These are phyloP conservation scores for Paramecium biaurelia DNA, from an alignment of 73 alveolate species.

Conservation along the genomic window DNA sequence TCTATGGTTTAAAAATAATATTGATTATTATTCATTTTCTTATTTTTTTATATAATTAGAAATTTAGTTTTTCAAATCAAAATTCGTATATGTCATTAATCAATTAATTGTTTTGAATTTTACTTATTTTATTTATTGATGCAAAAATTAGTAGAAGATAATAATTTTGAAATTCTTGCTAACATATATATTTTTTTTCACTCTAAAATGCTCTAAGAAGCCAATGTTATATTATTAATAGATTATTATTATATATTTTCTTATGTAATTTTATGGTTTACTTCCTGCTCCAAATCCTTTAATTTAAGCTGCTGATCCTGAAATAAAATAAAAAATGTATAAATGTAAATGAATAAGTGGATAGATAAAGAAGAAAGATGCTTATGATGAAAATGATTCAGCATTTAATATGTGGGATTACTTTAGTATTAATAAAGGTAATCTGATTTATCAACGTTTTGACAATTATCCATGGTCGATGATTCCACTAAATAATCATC, in stretches of 20 bases:
- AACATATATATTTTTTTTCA: neutral
- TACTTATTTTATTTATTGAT: neutral
- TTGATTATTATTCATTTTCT: no score
- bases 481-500: conserved; percentile 12
- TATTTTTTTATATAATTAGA: no score
- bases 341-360: neutral
- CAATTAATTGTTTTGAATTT: no score
- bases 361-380: neutral
- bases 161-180: neutral
- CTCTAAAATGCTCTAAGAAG: neutral
- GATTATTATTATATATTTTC: neutral
- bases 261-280: neutral
- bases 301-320: conserved; percentile 1
- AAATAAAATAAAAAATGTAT: neutral
- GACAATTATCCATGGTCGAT: conserved; percentile 12
- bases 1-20: no score
- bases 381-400: neutral
- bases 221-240: no score
- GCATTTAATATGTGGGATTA: conserved; percentile 20
- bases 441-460: neutral
- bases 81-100: no score
- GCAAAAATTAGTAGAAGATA: neutral
- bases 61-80: no score
- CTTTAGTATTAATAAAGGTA: neutral
- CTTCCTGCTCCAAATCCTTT: conserved; percentile 22